phyloP scores from a whole-genome alignment of 2,329 filamentous ascomycete species.

The Colletotrichum chrysophilum region DNA sequence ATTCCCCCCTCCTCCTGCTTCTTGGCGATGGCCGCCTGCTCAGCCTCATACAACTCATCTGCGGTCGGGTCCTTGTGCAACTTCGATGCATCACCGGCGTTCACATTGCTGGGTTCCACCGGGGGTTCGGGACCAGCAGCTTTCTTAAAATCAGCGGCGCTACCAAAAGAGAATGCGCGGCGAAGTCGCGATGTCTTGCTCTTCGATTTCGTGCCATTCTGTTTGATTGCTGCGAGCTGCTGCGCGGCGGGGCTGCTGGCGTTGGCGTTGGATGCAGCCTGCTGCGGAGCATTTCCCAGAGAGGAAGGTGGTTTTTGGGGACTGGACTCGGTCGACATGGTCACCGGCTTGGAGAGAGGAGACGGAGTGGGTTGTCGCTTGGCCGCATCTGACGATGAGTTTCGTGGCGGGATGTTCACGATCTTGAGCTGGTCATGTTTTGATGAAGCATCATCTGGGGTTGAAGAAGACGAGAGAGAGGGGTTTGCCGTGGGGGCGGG shows the following conservation, averaged over 20 bases:
- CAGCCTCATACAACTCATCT: conserved; percentile 77
- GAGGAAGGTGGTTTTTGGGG: conserved; percentile 46
- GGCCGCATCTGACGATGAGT: conserved; percentile 68
- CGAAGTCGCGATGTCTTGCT: conserved; percentile 87
- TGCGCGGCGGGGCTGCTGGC: conserved; percentile 76
- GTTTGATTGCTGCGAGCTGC: conserved; percentile 85
- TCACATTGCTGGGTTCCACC: conserved; percentile 3
- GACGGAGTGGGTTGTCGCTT: conserved; percentile 74
- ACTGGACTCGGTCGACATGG: conserved; percentile 60
- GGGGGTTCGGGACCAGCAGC: conserved; percentile 57
- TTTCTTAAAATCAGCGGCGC: conserved; percentile 86
- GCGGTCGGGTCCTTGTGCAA: conserved; percentile 69
- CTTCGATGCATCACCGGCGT: conserved; percentile 47
- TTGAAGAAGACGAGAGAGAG: conserved; percentile 53
- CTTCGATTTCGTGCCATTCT: conserved; percentile 78
- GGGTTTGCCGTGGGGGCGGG: conserved; percentile 58
- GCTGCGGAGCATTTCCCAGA: conserved; percentile 33
- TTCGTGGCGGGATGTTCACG: conserved; percentile 65
- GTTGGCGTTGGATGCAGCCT: conserved; percentile 36
- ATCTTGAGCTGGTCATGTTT: conserved; percentile 60
- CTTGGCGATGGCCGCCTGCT: conserved; percentile 89
- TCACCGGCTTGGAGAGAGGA: conserved; percentile 74
- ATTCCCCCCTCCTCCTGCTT: conserved; percentile 92
- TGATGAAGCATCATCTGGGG: conserved; percentile 48
- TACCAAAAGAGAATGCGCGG: conserved; percentile 95